Evolutionary conservation across 805 yeast genomes (phyloP), one percentile per base, ranked within the genome.

Genomic region (Nakazawaea molendinolei): DNA sequence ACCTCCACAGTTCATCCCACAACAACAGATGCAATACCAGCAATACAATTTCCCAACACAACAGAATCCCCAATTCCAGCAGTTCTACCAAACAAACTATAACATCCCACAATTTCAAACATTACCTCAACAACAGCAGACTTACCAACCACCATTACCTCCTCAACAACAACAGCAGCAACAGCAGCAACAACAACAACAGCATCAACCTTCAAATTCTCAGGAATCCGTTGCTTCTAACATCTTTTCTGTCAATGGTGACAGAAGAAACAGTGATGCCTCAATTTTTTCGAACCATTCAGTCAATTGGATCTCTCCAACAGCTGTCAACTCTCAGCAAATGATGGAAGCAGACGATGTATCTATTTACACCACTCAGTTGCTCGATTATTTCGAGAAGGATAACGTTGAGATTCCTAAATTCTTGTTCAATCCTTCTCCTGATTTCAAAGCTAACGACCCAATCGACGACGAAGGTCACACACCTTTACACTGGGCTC

Each of bases 401-500:
- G 78, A 73, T 38, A 51, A 55, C 28, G 59, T 53, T 32, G 53
- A 58, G 8, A 48, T 55, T 31, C 61, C 61, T 6, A 47, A 52
- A 17, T 61, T 70, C 35, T 51, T 78, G 19, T 53, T 65, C 21
- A 58, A 65, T 34, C 82, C 84, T 5, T 89, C 90, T 1, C 59
- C 63, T 24, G 73, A 75, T 47, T 74, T 80, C 40, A 71, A 78
- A 46, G 71, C 81, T 35, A 75, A 80, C 51, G 79, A 71, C 41
- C 68, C 79, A 3, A 76, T 84, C 15, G 95, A 84, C 49, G 76
- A 76, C 41, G 92, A 84, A 45, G 90, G 90, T 0, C 87, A 84
- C 50, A 78, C 89, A 0, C 74, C 87, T 1, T 63, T 84, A 36
- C 95, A 84, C 53, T 84, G 95, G 95, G 92, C 94, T 0, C 70